Evolutionary conservation across 768 basidiomycete genomes (phyloP).

Genomic region (Chalciporus piperatus): DNA sequence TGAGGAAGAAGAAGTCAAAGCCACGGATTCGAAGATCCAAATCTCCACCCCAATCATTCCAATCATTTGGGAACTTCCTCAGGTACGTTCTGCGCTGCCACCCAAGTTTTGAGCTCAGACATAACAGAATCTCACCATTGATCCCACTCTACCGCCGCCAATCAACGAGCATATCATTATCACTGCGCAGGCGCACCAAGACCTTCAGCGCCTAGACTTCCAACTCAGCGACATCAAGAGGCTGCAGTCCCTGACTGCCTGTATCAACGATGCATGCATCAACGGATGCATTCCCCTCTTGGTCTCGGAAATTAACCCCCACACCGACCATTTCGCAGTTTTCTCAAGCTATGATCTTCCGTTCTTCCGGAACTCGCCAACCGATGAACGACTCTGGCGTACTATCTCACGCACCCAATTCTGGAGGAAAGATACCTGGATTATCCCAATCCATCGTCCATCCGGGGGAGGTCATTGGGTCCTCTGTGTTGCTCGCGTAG

Average conservation of each 20-base stretch:
- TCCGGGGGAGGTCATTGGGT: no score
- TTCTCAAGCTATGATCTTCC: not conserved
- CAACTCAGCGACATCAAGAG: slow-evolving; percentile 3
- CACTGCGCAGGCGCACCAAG: not conserved
- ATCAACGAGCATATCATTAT: not conserved
- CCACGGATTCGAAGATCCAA: not conserved
- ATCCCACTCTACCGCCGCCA: not conserved
- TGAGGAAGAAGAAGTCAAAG: not conserved
- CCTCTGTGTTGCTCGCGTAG: no score
- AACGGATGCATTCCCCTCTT: slow-evolving; percentile 15
- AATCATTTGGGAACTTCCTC: not conserved
- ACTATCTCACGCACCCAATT: slow-evolving; percentile 12
- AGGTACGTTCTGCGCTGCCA: not conserved
- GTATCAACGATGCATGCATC: slow-evolving; percentile 14
- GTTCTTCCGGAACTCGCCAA: no score
- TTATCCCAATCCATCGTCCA: no score
- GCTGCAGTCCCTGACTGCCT: slow-evolving; percentile 1
- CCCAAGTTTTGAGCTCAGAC: not conserved
- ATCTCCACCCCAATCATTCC: not conserved
- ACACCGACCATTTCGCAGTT: not conserved
- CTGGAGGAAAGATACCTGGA: slow-evolving; percentile 35
- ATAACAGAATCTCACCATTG: not conserved
- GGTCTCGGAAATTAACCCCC: not conserved
- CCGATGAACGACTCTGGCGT: no score
- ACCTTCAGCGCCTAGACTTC: slow-evolving; percentile 4